Evolutionary conservation across 2,329 filamentous ascomycete genomes (phyloP).

Genomic region (Lachnellula suecica): DNA sequence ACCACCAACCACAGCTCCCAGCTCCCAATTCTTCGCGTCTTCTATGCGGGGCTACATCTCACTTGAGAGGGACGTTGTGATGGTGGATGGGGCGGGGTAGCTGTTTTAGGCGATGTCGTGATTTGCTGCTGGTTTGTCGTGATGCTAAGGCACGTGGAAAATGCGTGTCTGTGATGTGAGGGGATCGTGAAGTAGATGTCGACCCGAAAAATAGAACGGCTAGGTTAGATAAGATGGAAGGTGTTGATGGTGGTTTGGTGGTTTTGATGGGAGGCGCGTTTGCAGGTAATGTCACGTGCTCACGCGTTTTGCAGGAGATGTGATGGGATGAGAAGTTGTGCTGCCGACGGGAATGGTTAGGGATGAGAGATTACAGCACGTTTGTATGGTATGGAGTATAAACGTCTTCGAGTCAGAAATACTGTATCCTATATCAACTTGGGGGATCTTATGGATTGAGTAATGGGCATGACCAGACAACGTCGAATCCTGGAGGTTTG

Average conservation of each 20-base stretch:
- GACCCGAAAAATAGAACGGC: background rate
- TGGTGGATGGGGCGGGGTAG: slow-evolving; percentile 15
- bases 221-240: background rate
- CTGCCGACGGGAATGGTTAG: no score
- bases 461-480: no score
- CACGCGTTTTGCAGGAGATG: no score
- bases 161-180: background rate
- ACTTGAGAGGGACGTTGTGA: background rate
- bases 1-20: background rate
- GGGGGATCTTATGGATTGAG: no score
- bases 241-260: slow-evolving; percentile 1
- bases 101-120: slow-evolving; percentile 22
- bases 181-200: background rate
- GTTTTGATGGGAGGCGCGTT: background rate
- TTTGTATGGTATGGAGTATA: no score
- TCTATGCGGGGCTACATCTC: background rate
- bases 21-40: background rate
- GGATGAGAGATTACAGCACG: no score
- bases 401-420: no score
- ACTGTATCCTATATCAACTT: no score
- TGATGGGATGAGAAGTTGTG: no score
- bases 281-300: background rate
- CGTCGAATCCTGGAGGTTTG: no score
- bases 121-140: slow-evolving; percentile 16
- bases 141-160: slow-evolving; percentile 1